These are phyloP conservation scores for Plasmodium falciparum DNA, from an alignment of 169 alveolate species.

Conservation along the genomic window DNA sequence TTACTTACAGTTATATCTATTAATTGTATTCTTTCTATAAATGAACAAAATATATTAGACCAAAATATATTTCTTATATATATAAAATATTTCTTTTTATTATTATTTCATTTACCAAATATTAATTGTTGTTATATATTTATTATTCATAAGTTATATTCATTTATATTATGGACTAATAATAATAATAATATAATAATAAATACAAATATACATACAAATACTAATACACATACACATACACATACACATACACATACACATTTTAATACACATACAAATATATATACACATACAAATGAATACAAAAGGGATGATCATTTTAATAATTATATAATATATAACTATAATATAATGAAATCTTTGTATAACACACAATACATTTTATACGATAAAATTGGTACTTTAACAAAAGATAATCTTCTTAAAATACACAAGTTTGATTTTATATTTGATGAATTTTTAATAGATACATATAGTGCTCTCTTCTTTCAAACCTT, in stretches of 20 bases:
- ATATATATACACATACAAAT: too few relatives aligned
- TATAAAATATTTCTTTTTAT: constrained; percentile 23
- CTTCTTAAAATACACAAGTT: constrained; percentile 1
- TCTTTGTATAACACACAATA: constrained; percentile 21
- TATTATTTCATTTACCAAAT: constrained; percentile 20
- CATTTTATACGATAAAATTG: constrained; percentile 28
- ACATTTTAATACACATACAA: too few relatives aligned
- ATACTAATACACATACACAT: too few relatives aligned
- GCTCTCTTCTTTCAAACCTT: background rate
- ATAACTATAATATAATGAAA: constrained; percentile 10
- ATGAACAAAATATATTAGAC: constrained; percentile 6
- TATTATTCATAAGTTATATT: constrained; percentile 2
- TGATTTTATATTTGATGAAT: constrained; percentile 33
- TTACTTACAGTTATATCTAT: constrained; percentile 1
- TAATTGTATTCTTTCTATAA: constrained; percentile 12
- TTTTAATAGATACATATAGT: constrained; percentile 1
- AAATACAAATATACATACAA: too few relatives aligned
- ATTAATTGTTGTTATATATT: constrained; percentile 4
- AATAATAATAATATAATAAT: background rate
- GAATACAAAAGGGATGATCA: too few relatives aligned
- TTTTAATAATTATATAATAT: constrained; percentile 2
- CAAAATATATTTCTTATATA: background rate
- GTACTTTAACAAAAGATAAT: background rate
- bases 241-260: too few relatives aligned
- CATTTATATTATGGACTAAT: background rate